These are phyloP conservation scores for Yarrowia sp. DNA, from an alignment of 805 yeast species.

Conservation along the genomic window DNA sequence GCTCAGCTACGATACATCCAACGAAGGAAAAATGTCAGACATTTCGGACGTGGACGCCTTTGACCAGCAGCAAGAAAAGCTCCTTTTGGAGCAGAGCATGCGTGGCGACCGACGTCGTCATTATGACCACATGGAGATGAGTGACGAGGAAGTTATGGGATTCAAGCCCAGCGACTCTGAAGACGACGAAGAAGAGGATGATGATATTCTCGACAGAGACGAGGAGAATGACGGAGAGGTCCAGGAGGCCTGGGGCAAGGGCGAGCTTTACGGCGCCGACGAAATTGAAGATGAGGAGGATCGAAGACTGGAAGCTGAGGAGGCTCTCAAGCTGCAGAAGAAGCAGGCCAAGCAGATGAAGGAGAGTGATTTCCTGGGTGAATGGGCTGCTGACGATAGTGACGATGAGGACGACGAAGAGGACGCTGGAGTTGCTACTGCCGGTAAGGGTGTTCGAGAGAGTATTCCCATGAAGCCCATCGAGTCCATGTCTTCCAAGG, in stretches of 20 bases:
- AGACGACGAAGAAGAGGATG: constrained; percentile 42
- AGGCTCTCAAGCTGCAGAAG: constrained; percentile 83
- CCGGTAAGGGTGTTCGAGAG: constrained; percentile 49
- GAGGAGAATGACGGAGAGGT: constrained; percentile 32
- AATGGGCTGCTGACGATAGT: constrained; percentile 44
- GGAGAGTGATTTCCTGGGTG: constrained; percentile 44
- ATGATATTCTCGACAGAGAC: constrained; percentile 28
- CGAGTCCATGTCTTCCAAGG: constrained; percentile 40
- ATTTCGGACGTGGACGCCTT: constrained; percentile 38
- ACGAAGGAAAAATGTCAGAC: constrained; percentile 26
- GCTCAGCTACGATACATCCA: background rate
- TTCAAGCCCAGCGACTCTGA: constrained; percentile 38
- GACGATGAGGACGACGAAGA: constrained; percentile 69
- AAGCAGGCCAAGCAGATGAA: constrained; percentile 65
- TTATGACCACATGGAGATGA: constrained; percentile 38
- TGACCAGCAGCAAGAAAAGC: constrained; percentile 37
- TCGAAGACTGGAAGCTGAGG: constrained; percentile 75
- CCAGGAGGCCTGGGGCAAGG: constrained; percentile 27
- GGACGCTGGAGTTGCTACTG: constrained; percentile 69
- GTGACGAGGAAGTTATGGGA: constrained; percentile 57
- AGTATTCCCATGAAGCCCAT: constrained; percentile 33
- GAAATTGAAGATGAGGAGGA: constrained; percentile 70
- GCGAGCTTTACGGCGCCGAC: constrained; percentile 56
- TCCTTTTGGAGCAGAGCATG: constrained; percentile 32
- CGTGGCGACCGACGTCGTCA: constrained; percentile 8